phyloP scores from a whole-genome alignment of 257 asterid genomes.

The Eustoma russellianum region DNA sequence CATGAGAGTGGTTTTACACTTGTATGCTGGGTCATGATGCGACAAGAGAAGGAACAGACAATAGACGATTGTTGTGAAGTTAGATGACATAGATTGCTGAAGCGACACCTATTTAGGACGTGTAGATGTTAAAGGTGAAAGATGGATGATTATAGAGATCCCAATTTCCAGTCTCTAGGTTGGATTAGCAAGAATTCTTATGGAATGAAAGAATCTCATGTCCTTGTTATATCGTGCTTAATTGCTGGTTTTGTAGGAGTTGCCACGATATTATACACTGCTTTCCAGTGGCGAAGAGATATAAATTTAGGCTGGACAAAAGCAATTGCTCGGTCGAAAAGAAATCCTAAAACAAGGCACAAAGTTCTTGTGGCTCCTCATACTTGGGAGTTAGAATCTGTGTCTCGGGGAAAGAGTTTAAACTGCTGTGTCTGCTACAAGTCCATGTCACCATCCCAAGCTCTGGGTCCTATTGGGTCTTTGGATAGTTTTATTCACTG shows the following conservation, averaged over 20 bases:
- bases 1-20: too few relatives aligned
- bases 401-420: conserved; percentile 68
- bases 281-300: conserved; percentile 93
- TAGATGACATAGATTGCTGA: too few relatives aligned
- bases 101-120: too few relatives aligned
- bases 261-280: conserved; percentile 68
- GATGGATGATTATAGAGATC: conserved; percentile 76
- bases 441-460: conserved; percentile 72
- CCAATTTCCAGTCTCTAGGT: conserved; percentile 51
- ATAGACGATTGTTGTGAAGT: too few relatives aligned
- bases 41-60: too few relatives aligned
- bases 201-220: conserved; percentile 65
- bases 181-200: conserved; percentile 63
- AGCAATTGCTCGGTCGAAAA: conserved; percentile 95
- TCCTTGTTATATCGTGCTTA: conserved; percentile 63
- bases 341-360: conserved; percentile 69
- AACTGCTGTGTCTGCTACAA: conserved; percentile 87
- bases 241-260: conserved; percentile 73
- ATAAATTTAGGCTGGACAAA: conserved; percentile 84
- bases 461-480: conserved; percentile 57
- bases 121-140: conserved; percentile 17
- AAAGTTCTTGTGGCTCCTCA: conserved; percentile 69
- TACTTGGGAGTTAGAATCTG: conserved; percentile 74
- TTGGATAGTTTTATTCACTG: conserved; percentile 68
- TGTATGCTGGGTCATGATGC: too few relatives aligned